A percentile compares a stretch with the other conserved stretches of the same genome.
These are phyloP conservation scores for Hypholoma sublateritium DNA, from an alignment of 768 basidiomycete genomes.

Conservation along the genomic window DNA sequence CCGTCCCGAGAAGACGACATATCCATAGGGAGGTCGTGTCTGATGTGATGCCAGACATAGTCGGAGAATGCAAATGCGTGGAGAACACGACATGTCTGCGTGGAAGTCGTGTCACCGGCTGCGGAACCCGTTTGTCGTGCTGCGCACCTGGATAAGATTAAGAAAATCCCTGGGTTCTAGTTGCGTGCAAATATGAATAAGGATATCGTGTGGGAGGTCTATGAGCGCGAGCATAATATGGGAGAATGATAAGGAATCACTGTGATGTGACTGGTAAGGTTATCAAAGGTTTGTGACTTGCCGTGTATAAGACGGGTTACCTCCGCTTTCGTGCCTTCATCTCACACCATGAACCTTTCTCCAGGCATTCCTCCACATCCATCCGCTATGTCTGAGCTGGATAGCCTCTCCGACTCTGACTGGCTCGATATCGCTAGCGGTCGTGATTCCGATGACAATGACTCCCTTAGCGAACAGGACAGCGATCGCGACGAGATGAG, in stretches of 20 bases:
- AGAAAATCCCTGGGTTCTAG: conserved; percentile 42
- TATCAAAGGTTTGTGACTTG: conserved; percentile 8
- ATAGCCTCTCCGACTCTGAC: conserved; percentile 75
- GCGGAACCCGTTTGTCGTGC: not conserved
- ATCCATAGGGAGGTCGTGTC: conserved; percentile 48
- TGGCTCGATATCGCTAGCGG: conserved; percentile 79
- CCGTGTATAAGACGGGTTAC: conserved; percentile 13
- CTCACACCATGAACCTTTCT: conserved; percentile 32
- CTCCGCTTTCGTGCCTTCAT: conserved; percentile 26
- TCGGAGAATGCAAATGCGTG: conserved; percentile 51
- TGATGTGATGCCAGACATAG: conserved; percentile 56
- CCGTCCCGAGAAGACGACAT: conserved; percentile 29
- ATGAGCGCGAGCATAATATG: not conserved
- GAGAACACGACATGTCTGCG: conserved; percentile 60
- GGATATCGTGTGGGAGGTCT: conserved; percentile 14
- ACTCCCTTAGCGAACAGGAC: conserved; percentile 61
- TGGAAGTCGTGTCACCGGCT: conserved; percentile 16
- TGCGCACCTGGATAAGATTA: conserved; percentile 42
- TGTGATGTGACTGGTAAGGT: conserved; percentile 1
- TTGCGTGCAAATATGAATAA: conserved; percentile 12
- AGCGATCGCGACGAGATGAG: conserved; percentile 59
- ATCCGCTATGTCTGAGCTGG: conserved; percentile 57
- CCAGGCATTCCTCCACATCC: conserved; percentile 33
- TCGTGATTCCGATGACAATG: conserved; percentile 70
- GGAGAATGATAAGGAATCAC: conserved; percentile 9